Percentiles rank a stretch among this genome's conserved stretches.
Evolutionary conservation across 768 basidiomycete species (phyloP).

Genomic region (Amanita polypyramis): DNA sequence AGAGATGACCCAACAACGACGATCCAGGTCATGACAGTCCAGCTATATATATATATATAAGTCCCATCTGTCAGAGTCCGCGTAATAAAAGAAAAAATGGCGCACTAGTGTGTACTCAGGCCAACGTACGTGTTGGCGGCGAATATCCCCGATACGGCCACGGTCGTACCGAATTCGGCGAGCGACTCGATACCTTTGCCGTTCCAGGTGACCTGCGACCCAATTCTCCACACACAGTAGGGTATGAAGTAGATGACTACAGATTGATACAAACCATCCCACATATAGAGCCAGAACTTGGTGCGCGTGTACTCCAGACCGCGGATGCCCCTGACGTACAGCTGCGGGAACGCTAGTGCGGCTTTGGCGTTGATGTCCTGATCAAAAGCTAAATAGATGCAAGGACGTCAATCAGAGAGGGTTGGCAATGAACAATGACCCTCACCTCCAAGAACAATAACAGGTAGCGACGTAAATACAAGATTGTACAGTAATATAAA

Average conservation of each 20-base stretch:
- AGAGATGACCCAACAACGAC: constrained; percentile 70
- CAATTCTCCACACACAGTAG: constrained; percentile 60
- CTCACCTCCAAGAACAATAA: constrained; percentile 79
- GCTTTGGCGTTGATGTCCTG: constrained; percentile 90
- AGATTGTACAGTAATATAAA: constrained; percentile 89
- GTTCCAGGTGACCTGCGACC: constrained; percentile 59
- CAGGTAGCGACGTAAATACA: constrained; percentile 88
- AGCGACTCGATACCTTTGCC: constrained; percentile 72
- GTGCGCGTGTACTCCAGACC: constrained; percentile 86
- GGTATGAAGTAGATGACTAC: constrained; percentile 81
- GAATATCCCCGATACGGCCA: constrained; percentile 79
- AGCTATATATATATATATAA: constrained; percentile 31
- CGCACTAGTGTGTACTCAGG: constrained; percentile 82
- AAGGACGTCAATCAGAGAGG: no score
- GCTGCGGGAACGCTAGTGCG: constrained; percentile 84
- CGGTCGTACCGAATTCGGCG: constrained; percentile 86
- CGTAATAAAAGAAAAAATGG: constrained; percentile 10
- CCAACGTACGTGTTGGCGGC: constrained; percentile 88
- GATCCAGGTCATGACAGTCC: constrained; percentile 80
- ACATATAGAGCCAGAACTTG: constrained; percentile 94
- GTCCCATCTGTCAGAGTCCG: constrained; percentile 14
- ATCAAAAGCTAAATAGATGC: constrained; percentile 87
- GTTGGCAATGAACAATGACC: no score
- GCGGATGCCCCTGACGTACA: constrained; percentile 91
- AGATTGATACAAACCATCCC: constrained; percentile 91